phyloP scores from a whole-genome alignment of 1,284 basidiomycete genomes.

The Takashimella tepidaria region DNA sequence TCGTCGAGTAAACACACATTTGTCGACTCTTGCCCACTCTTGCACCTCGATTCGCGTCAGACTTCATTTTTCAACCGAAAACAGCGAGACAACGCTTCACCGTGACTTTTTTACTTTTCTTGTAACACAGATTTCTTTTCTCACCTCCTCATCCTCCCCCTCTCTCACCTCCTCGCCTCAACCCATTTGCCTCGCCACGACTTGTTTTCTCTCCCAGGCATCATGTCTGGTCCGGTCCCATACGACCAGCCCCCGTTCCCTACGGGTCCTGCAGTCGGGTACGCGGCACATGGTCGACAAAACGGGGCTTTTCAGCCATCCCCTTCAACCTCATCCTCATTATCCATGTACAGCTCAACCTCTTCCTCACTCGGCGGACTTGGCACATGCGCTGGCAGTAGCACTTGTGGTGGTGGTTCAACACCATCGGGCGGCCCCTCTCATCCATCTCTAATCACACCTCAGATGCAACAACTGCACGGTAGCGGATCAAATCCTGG shows the following conservation, averaged over 20 bases:
- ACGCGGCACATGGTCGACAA: neutral
- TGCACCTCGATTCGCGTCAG: too few species aligned
- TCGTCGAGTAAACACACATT: too few species aligned
- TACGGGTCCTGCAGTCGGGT: constrained; percentile 11
- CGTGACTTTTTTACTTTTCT: too few species aligned
- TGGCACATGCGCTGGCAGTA: too few species aligned
- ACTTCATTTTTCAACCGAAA: too few species aligned
- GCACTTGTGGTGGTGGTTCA: too few species aligned
- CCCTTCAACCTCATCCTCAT: neutral
- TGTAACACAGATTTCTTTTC: too few species aligned
- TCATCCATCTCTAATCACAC: neutral
- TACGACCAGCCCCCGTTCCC: constrained; percentile 8
- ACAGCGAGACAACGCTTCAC: too few species aligned
- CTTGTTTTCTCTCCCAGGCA: neutral
- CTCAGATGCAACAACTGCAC: constrained; percentile 3
- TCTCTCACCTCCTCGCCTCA: neutral
- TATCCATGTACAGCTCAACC: neutral
- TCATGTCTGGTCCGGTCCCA: constrained; percentile 11
- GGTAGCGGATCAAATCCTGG: neutral
- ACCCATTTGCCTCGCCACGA: too few species aligned
- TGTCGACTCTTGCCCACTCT: too few species aligned
- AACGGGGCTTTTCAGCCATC: neutral
- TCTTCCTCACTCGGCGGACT: neutral
- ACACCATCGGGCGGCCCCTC: neutral
- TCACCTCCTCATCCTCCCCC: neutral